Evolutionary conservation across 2,329 filamentous ascomycete genomes (phyloP), one percentile per base, ranked within the genome.

Genomic region (Pestalotiopsis sp.): DNA sequence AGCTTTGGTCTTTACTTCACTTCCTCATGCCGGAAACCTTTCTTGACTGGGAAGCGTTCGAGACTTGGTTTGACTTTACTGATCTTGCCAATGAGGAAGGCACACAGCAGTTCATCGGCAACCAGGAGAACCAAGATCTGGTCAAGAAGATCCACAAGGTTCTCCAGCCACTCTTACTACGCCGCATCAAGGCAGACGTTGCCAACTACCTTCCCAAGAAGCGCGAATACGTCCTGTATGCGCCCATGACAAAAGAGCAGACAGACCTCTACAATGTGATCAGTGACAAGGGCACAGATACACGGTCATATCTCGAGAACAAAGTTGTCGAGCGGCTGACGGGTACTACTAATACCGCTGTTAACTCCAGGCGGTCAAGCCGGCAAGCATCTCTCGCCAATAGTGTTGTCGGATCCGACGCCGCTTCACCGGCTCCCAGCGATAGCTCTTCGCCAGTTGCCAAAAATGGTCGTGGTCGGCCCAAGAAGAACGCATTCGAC

Each of bases 61-160:
- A 98, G 75, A 90, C 90, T 1, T 98, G 95, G 94, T 99, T 99
- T 70, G 95, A 99, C 78, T 99, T 99, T 74, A 96, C 93, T 0
- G 94, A 94, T 7, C 85, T 99, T 1, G 89, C 97, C 66, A 93
- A 98, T 68, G 93, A 94, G 71, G 86, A 91, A 44, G 90, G 89
- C 0, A 92, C 94, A 1, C 89, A 93, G 63, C 89, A 94, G 58
- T 91, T 97, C 64, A 86, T 97, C 6, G 90, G 91, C 3, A 92
- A 97, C 73, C 89, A 92, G 66, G 88, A 91, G 63, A 92, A 93
- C 75, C 89, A 92, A 70, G 92, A 91, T 64, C 81, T 96, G 1
- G 91, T 97, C 1, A 90, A 94, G 64, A 97, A 95, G 70, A 92
- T 99, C 67, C 96, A 99, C 75, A 89, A 95, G 0, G 94, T 99